Conservation (phyloP, 352 stramenopile genomes). For the Aphanomyces stellatus region DNA sequence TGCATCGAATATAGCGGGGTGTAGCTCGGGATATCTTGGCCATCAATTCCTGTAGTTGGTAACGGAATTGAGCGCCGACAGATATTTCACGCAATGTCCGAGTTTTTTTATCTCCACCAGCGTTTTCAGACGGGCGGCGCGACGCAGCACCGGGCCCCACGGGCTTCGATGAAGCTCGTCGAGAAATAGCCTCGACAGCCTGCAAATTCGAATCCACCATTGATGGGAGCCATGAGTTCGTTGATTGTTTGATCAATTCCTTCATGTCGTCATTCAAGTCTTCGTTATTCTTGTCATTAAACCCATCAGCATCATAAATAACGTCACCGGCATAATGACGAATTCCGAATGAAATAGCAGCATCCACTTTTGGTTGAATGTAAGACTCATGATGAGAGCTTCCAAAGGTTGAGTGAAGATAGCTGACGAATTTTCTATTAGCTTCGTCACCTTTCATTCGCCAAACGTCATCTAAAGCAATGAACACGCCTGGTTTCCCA, state of each 20-base stretch:
- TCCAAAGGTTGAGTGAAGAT: constrained; percentile 78
- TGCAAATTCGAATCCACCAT: constrained; percentile 84
- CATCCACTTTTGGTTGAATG: constrained; percentile 86
- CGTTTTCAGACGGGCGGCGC: constrained; percentile 45
- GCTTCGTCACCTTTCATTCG: constrained; percentile 90
- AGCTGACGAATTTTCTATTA: constrained; percentile 87
- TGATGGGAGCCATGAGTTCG: constrained; percentile 69
- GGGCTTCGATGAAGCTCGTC: constrained; percentile 14
- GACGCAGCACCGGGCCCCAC: constrained; percentile 40
- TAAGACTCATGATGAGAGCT: constrained; percentile 84
- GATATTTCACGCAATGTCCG: constrained; percentile 80
- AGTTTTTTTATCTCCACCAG: constrained; percentile 46
- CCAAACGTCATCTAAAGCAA: constrained; percentile 92
- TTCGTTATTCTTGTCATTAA: constrained; percentile 99
- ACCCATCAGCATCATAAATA: constrained; percentile 94
- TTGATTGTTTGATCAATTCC: constrained; percentile 82
- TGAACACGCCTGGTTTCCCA: constrained; percentile 88
- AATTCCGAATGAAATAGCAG: constrained; percentile 83
- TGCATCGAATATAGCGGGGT: constrained; percentile 81
- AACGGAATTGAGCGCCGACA: constrained; percentile 82
- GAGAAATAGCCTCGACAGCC: constrained; percentile 64
- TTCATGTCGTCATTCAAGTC: constrained; percentile 93
- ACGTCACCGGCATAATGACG: constrained; percentile 91
- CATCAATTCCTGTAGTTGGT: constrained; percentile 84
- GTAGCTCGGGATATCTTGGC: constrained; percentile 83